A percentile compares a stretch with the other conserved stretches of the same genome.
Evolutionary conservation across 331 rosid species (phyloP).

Genomic region (Prunus yedoensis): DNA sequence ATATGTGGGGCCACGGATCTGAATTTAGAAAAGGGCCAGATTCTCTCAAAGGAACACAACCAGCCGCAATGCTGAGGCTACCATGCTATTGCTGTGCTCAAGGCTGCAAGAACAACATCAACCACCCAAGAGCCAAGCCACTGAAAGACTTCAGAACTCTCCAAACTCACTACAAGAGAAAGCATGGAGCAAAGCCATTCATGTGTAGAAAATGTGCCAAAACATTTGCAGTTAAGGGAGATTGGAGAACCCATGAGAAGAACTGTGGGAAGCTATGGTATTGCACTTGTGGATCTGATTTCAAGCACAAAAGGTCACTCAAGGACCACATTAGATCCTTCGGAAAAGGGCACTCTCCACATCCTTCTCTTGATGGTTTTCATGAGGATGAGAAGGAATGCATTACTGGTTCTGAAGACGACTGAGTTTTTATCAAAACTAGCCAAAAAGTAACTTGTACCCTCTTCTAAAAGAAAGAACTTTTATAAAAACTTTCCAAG

Average conservation of each 20-base stretch:
- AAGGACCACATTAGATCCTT: constrained; percentile 84
- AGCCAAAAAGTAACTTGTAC: not conserved
- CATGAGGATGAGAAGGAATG: constrained; percentile 64
- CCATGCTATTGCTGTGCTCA: constrained; percentile 92
- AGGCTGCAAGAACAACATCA: constrained; percentile 95
- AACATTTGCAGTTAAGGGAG: constrained; percentile 85
- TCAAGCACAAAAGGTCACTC: constrained; percentile 91
- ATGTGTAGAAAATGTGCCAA: constrained; percentile 78
- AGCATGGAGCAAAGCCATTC: constrained; percentile 87
- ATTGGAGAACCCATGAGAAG: constrained; percentile 97
- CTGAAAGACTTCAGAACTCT: constrained; percentile 92
- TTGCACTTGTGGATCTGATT: constrained; percentile 89
- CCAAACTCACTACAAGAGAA: constrained; percentile 93
- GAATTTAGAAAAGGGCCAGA: constrained; percentile 88
- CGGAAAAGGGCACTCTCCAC: constrained; percentile 70
- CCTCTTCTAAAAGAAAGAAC: not conserved
- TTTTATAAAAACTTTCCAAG: not conserved
- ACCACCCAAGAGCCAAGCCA: constrained; percentile 90
- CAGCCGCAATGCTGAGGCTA: constrained; percentile 94
- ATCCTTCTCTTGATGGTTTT: constrained; percentile 52
- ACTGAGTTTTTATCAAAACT: constrained; percentile 8
- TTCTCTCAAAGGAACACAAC: constrained; percentile 82
- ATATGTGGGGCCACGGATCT: constrained; percentile 99
- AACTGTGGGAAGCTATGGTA: constrained; percentile 93
- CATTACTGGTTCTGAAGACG: constrained; percentile 58